Base-by-base conservation (phyloP, 495 filamentous ascomycete species). In the Neurospora discreta region DNA sequence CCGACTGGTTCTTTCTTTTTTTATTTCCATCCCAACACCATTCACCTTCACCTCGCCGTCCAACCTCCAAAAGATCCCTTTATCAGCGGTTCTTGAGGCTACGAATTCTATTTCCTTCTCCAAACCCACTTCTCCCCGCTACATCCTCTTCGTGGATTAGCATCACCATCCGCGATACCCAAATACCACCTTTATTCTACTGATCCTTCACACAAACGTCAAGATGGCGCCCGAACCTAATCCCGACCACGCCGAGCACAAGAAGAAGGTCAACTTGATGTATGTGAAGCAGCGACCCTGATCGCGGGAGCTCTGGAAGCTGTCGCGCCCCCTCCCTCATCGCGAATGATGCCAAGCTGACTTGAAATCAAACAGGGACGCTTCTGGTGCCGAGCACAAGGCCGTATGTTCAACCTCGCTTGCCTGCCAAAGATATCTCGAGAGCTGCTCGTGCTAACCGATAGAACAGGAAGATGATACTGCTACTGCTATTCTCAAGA, bases 401-500 rank as follows among this genome's bases (percentile, higher is more conserved):
- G 89, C 94, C 72, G 93, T 95, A 85, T 81, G 88, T 76, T 75
- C 80, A 84, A 74, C 83, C 75, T 42, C 10, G 20, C 18, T 67
- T 71, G 40, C 46, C 46, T 23, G 46, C 20, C 11, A 58, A 58
- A 26, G 46, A 23, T 5, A 23, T 68, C 74, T 75, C 77, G 60
- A 78, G 65, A 38, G 7, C 26, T 36, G 3, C 18, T 58, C 20
- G 72, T 75, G 80, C 68, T 81, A 75, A 67, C 70, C 69, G 42
- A 69, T 6, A 41, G 20, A 75, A 44, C 79, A 96, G 93, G 90
- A 90, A 74, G 91, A 97, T 78, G 95, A 97, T 77, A 95, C 92
- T 60, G 88, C 95, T n/a, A 98, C 96, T 20, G 95, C 95, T 75
- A 99, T 99, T 74, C 89, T 99, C 75, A 98, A 97, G 86, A 98